Evolutionary conservation across 306 rosid genomes (phyloP), one percentile per base, ranked within the genome.

Genomic region (Rubus parviflorus): DNA sequence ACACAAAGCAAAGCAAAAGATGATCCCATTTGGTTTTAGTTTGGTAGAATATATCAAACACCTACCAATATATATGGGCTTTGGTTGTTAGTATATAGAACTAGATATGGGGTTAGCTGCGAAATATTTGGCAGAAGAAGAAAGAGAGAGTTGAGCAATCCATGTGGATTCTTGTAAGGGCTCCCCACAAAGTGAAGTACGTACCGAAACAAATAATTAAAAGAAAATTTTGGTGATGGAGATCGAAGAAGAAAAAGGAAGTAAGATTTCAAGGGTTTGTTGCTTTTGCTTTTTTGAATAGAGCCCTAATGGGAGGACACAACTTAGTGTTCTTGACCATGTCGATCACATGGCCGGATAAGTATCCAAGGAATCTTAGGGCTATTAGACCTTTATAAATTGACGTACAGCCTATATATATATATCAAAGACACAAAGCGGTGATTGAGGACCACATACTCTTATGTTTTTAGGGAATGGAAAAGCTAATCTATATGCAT

Each of bases 281-380:
- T 62, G 68, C 65, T 67, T 76, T 76, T 52, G 64, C 54, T 77
- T 60, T 79, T 57, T 9, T 62, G 38, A 1, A 49, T 65, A 38
- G 63, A 53, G 19, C 61, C 46, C 77, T 38, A 49, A 71, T 71
- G 82, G 77, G 56, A 17, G 17, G 77, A 41, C 49, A 62, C 40
- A 49, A 3, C 5, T 3, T 7, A 10, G 54, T 74, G 64, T 14
- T 78, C 75, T 70, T 77, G 75, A 54, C 75, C 63, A 37, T 78
- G 53, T 22, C 52, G 14, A 20, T 48, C 52, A 70, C 63, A 60
- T 49, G 64, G n/a, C n/a, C n/a, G n/a, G 48, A 38, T 9, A 7
- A 47, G 37, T 13, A 19, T 46, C 81, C 57, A 77, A 66, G 45
- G 58, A 68, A 54, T 42, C 60, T 63, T 30, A 63, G 8, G 66